Evolutionary conservation across 495 filamentous ascomycete species (phyloP).

Genomic region (Chaetomidium leptoderma): DNA sequence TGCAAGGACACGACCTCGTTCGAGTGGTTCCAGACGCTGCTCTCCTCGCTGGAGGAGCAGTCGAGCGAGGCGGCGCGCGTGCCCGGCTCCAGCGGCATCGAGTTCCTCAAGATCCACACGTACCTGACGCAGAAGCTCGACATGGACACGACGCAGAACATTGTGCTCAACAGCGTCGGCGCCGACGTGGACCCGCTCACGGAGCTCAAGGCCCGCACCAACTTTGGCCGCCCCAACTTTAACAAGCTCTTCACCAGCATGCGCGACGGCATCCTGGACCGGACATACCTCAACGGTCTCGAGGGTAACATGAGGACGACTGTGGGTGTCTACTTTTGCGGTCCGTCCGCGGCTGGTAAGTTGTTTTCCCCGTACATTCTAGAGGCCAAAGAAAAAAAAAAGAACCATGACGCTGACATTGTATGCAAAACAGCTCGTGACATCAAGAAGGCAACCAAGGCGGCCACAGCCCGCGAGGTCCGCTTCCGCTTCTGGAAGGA

Average conservation of each 20-base stretch:
- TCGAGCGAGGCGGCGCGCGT: constrained; percentile 60
- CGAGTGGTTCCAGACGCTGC: constrained; percentile 96
- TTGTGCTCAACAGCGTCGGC: constrained; percentile 92
- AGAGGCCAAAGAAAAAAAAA: no score
- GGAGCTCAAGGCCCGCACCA: constrained; percentile 81
- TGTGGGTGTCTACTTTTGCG: constrained; percentile 97
- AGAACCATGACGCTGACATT: constrained; percentile 28
- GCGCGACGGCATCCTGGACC: constrained; percentile 79
- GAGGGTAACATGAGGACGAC: constrained; percentile 70
- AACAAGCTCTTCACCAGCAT: constrained; percentile 73
- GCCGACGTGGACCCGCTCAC: constrained; percentile 84
- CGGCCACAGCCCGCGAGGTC: constrained; percentile 68
- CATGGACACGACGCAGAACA: constrained; percentile 87
- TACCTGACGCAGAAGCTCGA: constrained; percentile 94
- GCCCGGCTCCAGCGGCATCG: constrained; percentile 59
- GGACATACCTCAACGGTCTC: constrained; percentile 78
- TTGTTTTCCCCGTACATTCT: constrained; percentile 6
- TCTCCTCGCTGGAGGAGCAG: constrained; percentile 88
- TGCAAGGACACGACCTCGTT: constrained; percentile 95
- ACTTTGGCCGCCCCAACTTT: constrained; percentile 95
- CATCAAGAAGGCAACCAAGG: constrained; percentile 75
- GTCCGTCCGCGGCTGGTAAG: constrained; percentile 52
- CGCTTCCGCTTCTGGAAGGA: constrained; percentile 99
- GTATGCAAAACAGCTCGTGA: constrained; percentile 66
- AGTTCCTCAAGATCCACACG: constrained; percentile 97